These are phyloP conservation scores for Paracoccidioides brasiliensis DNA, from an alignment of 2,329 filamentous ascomycete genomes.

Conservation along the genomic window DNA sequence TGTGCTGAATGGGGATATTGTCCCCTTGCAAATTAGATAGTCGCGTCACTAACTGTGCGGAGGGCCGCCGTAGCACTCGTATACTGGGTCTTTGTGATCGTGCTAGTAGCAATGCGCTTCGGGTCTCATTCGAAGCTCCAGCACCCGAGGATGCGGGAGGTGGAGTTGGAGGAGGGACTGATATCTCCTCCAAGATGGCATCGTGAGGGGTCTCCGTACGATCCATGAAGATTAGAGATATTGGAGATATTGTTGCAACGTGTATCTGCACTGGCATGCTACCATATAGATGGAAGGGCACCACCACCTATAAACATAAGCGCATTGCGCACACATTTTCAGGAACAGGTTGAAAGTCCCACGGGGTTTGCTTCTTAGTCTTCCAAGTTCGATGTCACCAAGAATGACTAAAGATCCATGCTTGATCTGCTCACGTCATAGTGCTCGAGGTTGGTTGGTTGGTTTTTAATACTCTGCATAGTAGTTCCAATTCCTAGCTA, in stretches of 20 bases:
- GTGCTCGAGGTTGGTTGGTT: too few relatives aligned
- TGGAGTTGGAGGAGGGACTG: background rate
- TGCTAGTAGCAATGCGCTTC: background rate
- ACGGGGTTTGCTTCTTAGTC: background rate
- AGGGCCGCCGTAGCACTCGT: conserved; percentile 12
- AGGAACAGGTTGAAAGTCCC: background rate
- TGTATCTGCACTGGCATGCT: background rate
- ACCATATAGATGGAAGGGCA: background rate
- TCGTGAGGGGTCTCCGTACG: conserved; percentile 21
- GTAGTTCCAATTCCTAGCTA: too few relatives aligned
- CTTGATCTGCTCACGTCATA: too few relatives aligned
- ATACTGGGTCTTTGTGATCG: conserved; percentile 12
- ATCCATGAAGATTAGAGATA: conserved; percentile 19
- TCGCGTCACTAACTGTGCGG: conserved; percentile 9
- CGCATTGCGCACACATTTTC: background rate
- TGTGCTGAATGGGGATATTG: conserved; percentile 6
- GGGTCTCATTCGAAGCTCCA: background rate
- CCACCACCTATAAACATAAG: too few relatives aligned
- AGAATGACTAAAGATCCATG: background rate
- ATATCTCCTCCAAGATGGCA: background rate
- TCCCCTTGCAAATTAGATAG: conserved; percentile 6
- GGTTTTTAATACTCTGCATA: too few relatives aligned
- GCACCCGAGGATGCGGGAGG: background rate
- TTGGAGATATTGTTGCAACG: background rate
- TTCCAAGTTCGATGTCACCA: background rate